A percentile compares a stretch with the other conserved stretches of the same genome.
Evolutionary conservation across 768 basidiomycete species (phyloP).

Genomic region (Russula compacta): DNA sequence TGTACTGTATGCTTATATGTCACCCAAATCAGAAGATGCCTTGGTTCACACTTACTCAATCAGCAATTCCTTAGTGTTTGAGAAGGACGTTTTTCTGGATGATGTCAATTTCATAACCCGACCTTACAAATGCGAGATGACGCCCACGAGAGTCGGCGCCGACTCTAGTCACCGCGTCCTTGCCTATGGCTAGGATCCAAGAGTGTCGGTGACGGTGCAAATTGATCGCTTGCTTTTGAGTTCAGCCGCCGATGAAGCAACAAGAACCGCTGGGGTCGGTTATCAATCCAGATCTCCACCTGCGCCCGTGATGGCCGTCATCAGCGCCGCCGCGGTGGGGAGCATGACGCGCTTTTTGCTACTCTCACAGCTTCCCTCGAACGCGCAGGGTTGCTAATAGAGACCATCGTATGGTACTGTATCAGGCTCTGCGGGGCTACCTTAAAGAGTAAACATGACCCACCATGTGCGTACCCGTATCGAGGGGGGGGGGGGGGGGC

Average conservation of each 20-base stretch:
- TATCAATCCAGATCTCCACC: slow-evolving; percentile 47
- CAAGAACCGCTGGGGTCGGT: slow-evolving; percentile 28
- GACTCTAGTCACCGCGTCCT: neutral
- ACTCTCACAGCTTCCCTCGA: too few species aligned
- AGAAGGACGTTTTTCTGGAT: neutral
- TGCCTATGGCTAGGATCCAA: neutral
- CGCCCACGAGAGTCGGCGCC: neutral
- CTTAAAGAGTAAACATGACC: neutral
- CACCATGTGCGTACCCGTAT: neutral
- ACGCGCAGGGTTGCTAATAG: too few species aligned
- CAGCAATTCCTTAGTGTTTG: neutral
- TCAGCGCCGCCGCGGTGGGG: neutral
- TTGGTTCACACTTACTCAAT: neutral
- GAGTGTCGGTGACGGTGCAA: neutral
- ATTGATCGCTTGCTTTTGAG: neutral
- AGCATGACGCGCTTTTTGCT: neutral
- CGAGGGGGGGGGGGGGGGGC: neutral
- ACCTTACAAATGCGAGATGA: neutral
- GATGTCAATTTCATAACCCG: neutral
- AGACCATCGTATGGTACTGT: neutral
- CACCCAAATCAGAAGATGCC: neutral
- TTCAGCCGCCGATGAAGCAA: neutral
- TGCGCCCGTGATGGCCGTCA: slow-evolving; percentile 28
- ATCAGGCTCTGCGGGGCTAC: neutral
- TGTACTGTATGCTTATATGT: neutral